These are phyloP conservation scores for Magnusiomyces paraingens DNA, from an alignment of 1,139 yeast genomes.

Conservation along the genomic window DNA sequence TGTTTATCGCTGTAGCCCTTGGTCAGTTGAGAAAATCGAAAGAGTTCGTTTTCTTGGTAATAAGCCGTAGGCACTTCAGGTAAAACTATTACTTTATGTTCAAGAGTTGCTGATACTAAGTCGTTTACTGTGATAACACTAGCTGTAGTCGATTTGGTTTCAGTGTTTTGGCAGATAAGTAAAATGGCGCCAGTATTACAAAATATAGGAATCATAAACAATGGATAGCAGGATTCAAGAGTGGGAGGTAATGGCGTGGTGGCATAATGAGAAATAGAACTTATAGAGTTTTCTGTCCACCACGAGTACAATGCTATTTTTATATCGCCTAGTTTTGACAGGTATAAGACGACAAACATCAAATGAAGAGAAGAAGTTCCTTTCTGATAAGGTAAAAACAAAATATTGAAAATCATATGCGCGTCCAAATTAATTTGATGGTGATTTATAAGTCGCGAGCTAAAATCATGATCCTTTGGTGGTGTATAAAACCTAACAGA, in stretches of 20 bases:
- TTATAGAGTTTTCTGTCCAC: not conserved
- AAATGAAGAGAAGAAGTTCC: not conserved
- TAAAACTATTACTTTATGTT: not conserved
- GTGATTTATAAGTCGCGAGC: not conserved
- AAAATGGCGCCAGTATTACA: not conserved
- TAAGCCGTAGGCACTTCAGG: not conserved
- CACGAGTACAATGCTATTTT: not conserved
- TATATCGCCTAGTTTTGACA: not conserved
- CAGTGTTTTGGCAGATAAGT: not conserved
- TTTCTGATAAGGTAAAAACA: not conserved
- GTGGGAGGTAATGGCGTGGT: not conserved
- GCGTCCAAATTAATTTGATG: not conserved
- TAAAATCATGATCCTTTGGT: not conserved
- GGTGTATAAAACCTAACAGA: not conserved
- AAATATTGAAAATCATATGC: not conserved
- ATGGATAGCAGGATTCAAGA: not conserved
- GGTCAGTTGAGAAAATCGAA: not conserved
- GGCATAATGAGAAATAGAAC: not conserved
- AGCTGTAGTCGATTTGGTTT: not conserved
- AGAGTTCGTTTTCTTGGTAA: not conserved
- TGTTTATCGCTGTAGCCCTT: not conserved
- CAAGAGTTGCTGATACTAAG: not conserved
- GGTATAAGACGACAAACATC: not conserved
- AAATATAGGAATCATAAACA: conserved; percentile 5
- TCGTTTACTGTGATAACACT: not conserved